Percentiles rank a stretch among this genome's conserved stretches.
Conservation (phyloP, 2,329 filamentous ascomycete genomes). For the Lomentospora prolificans region DNA sequence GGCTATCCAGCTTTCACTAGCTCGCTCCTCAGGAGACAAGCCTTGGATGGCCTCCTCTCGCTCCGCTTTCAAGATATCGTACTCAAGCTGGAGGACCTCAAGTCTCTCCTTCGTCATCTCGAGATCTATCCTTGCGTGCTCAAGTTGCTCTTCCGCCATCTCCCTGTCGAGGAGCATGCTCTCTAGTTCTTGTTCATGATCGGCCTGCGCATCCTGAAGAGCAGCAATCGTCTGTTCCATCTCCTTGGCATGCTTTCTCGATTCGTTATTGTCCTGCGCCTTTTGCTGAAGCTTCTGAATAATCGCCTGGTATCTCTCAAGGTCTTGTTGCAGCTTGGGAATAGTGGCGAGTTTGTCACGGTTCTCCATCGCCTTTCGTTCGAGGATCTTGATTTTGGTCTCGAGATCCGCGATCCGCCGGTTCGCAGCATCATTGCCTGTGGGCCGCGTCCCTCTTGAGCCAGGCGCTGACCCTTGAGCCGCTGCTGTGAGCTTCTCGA, state of each 20-base stretch:
- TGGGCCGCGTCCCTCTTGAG: constrained; percentile 13
- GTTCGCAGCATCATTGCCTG: constrained; percentile 38
- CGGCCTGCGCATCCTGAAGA: constrained; percentile 65
- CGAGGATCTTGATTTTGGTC: constrained; percentile 74
- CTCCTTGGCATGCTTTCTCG: constrained; percentile 71
- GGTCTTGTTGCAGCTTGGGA: constrained; percentile 65
- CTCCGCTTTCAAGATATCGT: constrained; percentile 79
- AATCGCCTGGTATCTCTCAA: constrained; percentile 70
- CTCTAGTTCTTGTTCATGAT: constrained; percentile 78
- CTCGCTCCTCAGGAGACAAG: constrained; percentile 79
- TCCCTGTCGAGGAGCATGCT: constrained; percentile 83
- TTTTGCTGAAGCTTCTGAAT: constrained; percentile 88
- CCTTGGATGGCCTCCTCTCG: constrained; percentile 75
- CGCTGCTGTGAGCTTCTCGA: constrained; percentile 40
- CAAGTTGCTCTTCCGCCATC: constrained; percentile 90
- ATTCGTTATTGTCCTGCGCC: constrained; percentile 67
- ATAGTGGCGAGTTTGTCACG: constrained; percentile 73
- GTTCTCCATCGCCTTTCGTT: constrained; percentile 79
- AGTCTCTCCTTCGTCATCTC: constrained; percentile 64
- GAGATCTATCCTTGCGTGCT: constrained; percentile 70
- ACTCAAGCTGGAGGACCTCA: constrained; percentile 80
- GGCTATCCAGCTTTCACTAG: constrained; percentile 80
- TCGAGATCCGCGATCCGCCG: constrained; percentile 81
- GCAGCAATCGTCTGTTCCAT: constrained; percentile 44
- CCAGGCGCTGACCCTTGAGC: constrained; percentile 20